These are phyloP conservation scores for Entelexis paramagnoliae DNA, from an alignment of 1,139 yeast genomes.

Conservation along the genomic window DNA sequence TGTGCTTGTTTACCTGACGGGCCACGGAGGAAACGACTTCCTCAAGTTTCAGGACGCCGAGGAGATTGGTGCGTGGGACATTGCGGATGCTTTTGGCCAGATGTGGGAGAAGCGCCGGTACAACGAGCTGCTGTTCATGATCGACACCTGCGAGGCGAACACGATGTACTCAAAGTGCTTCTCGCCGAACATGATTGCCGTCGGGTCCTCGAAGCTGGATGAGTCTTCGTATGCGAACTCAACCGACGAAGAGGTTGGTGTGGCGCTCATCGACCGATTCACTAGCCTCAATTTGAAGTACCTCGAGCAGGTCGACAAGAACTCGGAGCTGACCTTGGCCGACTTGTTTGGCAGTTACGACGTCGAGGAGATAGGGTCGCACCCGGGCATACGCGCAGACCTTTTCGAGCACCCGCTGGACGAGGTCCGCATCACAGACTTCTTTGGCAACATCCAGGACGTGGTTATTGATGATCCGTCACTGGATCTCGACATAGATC, in stretches of 20 bases:
- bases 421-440: constrained; percentile 76
- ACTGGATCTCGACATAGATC: constrained; percentile 8
- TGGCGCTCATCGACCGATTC: constrained; percentile 93
- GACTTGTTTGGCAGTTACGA: constrained; percentile 79
- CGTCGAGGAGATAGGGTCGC: constrained; percentile 75
- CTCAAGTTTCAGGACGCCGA: constrained; percentile 97
- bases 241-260: constrained; percentile 91
- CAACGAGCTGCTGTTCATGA: constrained; percentile 92
- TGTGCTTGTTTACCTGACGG: constrained; percentile 89
- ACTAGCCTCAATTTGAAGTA: constrained; percentile 87
- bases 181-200: constrained; percentile 85
- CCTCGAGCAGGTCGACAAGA: constrained; percentile 65
- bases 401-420: constrained; percentile 56
- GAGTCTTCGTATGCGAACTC: constrained; percentile 94
- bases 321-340: constrained; percentile 62
- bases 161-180: constrained; percentile 91
- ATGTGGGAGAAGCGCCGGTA: constrained; percentile 94
- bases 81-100: constrained; percentile 95
- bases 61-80: constrained; percentile 88
- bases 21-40: constrained; percentile 98
- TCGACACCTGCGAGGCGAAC: constrained; percentile 97
- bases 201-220: constrained; percentile 82
- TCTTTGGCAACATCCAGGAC: constrained; percentile 87
- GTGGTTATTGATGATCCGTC: constrained; percentile 41
- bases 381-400: constrained; percentile 84